These are phyloP conservation scores for Camelina laxa DNA, from an alignment of 345 rosid species.

Conservation along the genomic window DNA sequence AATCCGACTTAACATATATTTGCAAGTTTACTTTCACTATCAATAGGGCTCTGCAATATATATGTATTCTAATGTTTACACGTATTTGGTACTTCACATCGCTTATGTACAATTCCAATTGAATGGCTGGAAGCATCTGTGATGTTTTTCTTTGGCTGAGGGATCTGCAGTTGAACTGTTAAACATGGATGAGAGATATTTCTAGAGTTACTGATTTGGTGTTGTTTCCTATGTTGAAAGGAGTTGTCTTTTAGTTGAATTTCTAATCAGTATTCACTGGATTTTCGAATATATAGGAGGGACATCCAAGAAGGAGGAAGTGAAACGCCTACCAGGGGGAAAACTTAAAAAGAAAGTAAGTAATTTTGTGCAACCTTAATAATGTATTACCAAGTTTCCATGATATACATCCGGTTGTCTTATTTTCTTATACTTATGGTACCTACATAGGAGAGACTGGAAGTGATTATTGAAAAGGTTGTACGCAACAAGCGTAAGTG, in stretches of 20 bases:
- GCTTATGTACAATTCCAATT: not conserved
- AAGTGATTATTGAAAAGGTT: constrained; percentile 88
- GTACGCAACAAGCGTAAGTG: constrained; percentile 93
- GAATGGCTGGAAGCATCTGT: constrained; percentile 10
- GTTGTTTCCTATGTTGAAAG: constrained; percentile 9
- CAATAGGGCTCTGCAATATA: not conserved
- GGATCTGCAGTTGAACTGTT: not conserved
- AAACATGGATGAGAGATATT: not conserved
- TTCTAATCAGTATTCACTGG: not conserved
- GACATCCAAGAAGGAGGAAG: constrained; percentile 70
- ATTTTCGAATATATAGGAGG: constrained; percentile 45
- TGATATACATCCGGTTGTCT: not conserved
- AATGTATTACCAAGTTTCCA: not conserved
- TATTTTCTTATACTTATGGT: not conserved
- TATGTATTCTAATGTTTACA: not conserved
- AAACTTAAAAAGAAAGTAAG: constrained; percentile 94
- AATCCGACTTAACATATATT: not conserved
- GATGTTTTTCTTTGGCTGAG: not conserved
- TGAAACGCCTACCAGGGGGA: constrained; percentile 93
- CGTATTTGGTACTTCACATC: not conserved
- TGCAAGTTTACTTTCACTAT: constrained; percentile 3
- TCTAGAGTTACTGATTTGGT: not conserved
- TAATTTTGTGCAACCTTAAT: not conserved
- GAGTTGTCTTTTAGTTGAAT: not conserved
- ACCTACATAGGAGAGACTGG: constrained; percentile 70